Evolutionary conservation across 441 rosid species (phyloP), one percentile per base, ranked within the genome.

Genomic region (Monsonia emarginata): DNA sequence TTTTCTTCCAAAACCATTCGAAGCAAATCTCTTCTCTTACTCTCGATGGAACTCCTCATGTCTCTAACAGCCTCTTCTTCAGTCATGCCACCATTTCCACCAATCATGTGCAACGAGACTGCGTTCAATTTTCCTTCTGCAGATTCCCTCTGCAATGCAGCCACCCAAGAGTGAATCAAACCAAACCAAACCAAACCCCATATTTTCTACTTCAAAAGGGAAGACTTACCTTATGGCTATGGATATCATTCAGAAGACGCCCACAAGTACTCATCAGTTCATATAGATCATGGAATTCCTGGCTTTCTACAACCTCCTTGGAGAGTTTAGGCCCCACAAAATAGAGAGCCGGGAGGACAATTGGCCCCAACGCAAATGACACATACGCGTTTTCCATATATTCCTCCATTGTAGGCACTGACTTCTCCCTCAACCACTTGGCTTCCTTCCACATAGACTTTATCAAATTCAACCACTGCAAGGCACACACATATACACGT

Each of bases 301-400:
- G 27, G 75, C 80, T 76, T 67, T 69, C 64, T 5, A 75, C 76
- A 5, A 73, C 78, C 46, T 78, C 74, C 58, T 85, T 86, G 1
- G 80, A 65, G 34, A 91, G 80, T 60, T 64, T 76, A 44, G 96
- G 91, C 64, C 96, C 91, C 5, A 86, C 76, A 54, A 91, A 74
- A 70, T 82, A 89, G 9, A 84, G 74, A 27, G 86, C 75, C 1
- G 89, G 91, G 72, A 87, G 89, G 72, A 87, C 80, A 38, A 87
- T 82, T 2, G 95, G 97, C 65, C 92, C 97, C 71, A 89, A 69
- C 36, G 95, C 97, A 70, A 87, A 80, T 60, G 97, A 90, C 34
- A 81, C 22, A 27, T 77, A 79, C 1, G 77, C 97, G 66, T 87
- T 90, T n/a, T 54, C 42, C 87, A 90, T 87, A 74, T 90, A 93